Evolutionary conservation across 2,329 filamentous ascomycete genomes (phyloP).

Genomic region (Cladophialophora bantiana): DNA sequence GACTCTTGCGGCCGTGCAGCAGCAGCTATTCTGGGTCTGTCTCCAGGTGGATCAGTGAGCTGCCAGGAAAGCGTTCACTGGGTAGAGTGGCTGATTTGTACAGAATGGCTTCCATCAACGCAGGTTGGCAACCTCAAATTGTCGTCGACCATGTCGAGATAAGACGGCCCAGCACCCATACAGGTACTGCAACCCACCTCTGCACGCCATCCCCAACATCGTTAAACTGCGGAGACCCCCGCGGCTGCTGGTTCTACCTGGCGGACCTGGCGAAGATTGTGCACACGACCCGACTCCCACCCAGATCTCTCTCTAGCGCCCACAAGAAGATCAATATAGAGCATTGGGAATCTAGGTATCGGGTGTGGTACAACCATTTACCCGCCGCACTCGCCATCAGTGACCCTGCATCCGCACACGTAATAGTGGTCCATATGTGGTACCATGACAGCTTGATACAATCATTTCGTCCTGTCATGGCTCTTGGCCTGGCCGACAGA

Average conservation of each 20-base stretch:
- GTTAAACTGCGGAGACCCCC: background rate
- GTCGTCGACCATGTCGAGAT: background rate
- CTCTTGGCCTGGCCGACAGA: background rate
- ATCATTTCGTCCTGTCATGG: background rate
- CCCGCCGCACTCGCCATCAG: background rate
- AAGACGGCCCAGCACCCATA: background rate
- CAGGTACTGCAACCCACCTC: background rate
- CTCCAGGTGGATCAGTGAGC: conserved; percentile 6
- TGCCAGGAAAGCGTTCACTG: background rate
- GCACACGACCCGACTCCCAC: background rate
- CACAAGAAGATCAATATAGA: background rate
- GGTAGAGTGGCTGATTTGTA: background rate
- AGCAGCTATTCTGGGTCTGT: conserved; percentile 15
- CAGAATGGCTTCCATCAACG: background rate
- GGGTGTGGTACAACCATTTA: background rate
- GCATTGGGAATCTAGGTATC: background rate
- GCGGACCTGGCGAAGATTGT: background rate
- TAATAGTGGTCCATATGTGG: conserved; percentile 6
- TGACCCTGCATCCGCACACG: background rate
- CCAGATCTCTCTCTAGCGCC: background rate
- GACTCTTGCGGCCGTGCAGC: conserved; percentile 1
- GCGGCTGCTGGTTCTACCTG: background rate
- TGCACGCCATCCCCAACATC: background rate
- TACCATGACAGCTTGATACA: conserved; percentile 6
- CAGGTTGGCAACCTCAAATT: background rate